Evolutionary conservation across 768 basidiomycete species (phyloP).

Genomic region (Porphyrellus cyaneotinctus): DNA sequence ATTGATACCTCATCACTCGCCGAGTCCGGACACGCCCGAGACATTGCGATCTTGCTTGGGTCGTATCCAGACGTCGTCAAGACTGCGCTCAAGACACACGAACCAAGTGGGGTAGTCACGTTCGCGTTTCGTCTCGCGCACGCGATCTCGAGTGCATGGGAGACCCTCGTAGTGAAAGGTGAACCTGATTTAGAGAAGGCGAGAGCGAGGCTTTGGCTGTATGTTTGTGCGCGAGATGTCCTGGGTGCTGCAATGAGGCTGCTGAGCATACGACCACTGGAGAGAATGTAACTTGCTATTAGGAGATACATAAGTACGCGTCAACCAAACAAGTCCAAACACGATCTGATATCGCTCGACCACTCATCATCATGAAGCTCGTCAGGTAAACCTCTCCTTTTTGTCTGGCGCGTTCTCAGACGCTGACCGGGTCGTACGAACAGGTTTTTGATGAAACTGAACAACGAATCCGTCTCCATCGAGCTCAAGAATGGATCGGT

Average conservation of each 20-base stretch:
- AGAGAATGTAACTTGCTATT: constrained; percentile 66
- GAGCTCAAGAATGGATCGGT: constrained; percentile 97
- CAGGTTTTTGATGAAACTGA: constrained; percentile 99
- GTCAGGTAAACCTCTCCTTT: constrained; percentile 52
- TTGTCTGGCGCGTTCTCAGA: neutral
- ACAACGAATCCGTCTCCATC: constrained; percentile 98
- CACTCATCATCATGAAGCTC: constrained; percentile 67
- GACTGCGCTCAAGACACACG: constrained; percentile 77
- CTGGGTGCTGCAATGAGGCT: constrained; percentile 81
- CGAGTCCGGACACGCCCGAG: constrained; percentile 69
- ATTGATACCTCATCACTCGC: constrained; percentile 67
- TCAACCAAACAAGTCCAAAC: constrained; percentile 22
- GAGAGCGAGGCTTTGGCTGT: constrained; percentile 83
- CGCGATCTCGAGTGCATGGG: constrained; percentile 90
- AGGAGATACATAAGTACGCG: no score
- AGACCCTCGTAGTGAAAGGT: constrained; percentile 80
- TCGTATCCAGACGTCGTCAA: constrained; percentile 90
- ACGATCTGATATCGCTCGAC: constrained; percentile 23
- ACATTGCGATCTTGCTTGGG: constrained; percentile 82
- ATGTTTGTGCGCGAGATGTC: constrained; percentile 86
- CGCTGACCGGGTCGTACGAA: constrained; percentile 6
- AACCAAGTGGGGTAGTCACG: constrained; percentile 89
- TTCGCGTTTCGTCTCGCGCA: constrained; percentile 86
- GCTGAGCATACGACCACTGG: constrained; percentile 84
- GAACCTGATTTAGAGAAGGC: constrained; percentile 75